A percentile compares a stretch with the other conserved stretches of the same genome.
phyloP scores from a whole-genome alignment of 2,329 filamentous ascomycete genomes.

The Endocalyx cinctus region DNA sequence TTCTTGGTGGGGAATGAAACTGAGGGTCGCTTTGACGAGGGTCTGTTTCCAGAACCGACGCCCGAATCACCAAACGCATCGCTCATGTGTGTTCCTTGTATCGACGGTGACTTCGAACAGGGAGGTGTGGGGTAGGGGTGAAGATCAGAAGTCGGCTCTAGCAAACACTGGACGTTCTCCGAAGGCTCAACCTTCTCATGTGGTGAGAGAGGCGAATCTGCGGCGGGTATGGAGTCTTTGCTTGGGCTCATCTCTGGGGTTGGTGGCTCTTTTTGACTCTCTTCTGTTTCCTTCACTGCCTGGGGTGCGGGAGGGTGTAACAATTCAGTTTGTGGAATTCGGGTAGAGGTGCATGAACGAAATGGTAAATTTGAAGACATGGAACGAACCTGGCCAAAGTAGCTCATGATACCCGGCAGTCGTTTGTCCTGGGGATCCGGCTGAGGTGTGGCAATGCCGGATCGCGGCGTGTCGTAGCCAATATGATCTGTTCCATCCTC shows the following conservation, averaged over 20 bases:
- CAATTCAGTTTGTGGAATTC: slow-evolving; percentile 33
- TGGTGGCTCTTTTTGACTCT: slow-evolving; percentile 15
- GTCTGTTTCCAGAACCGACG: slow-evolving; percentile 27
- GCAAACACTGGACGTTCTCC: slow-evolving; percentile 24
- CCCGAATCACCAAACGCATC: slow-evolving; percentile 36
- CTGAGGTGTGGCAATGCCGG: slow-evolving; percentile 86
- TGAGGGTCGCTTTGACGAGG: slow-evolving; percentile 30
- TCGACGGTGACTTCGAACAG: slow-evolving; percentile 42
- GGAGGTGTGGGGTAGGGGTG: slow-evolving; percentile 56
- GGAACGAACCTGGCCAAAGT: slow-evolving; percentile 99
- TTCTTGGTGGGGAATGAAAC: slow-evolving; percentile 40
- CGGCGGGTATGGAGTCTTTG: slow-evolving; percentile 19
- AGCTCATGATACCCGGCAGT: slow-evolving; percentile 92
- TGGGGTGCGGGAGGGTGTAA: slow-evolving; percentile 30
- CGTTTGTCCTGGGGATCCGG: slow-evolving; percentile 94
- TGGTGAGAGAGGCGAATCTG: slow-evolving; percentile 30
- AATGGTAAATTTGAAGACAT: slow-evolving; percentile 58
- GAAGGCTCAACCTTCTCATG: slow-evolving; percentile 33
- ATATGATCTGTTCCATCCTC: slow-evolving; percentile 73
- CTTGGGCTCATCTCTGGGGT: slow-evolving; percentile 16
- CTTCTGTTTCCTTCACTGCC: slow-evolving; percentile 26
- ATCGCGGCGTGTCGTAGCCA: slow-evolving; percentile 81
- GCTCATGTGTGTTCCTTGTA: slow-evolving; percentile 38
- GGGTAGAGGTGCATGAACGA: slow-evolving; percentile 33
- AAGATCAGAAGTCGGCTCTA: slow-evolving; percentile 23